A percentile compares a stretch with the other conserved stretches of the same genome.
Conservation (phyloP, 768 basidiomycete genomes). For the Pleurotus djamor region DNA sequence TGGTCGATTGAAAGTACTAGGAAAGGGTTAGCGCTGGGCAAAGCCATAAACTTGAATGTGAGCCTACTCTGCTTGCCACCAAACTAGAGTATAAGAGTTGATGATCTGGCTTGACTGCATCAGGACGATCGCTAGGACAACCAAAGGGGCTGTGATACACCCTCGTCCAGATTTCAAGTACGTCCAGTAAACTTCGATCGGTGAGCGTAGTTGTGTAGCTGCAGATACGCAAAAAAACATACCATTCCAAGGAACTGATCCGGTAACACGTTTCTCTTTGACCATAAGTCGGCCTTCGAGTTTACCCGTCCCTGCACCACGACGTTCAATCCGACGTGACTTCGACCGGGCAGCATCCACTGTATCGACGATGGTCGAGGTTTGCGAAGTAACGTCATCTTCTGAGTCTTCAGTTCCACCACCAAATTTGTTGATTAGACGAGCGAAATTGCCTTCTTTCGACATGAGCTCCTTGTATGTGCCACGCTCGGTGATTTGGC, state of each 20-base stretch:
- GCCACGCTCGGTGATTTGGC: conserved; percentile 77
- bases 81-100: conserved; percentile 67
- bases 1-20: conserved; percentile 41
- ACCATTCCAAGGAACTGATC: conserved; percentile 54
- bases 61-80: conserved; percentile 65
- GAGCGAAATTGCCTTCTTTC: conserved; percentile 50
- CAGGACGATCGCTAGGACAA: conserved; percentile 44
- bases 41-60: not conserved
- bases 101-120: conserved; percentile 65
- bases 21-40: not conserved
- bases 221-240: not conserved
- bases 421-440: conserved; percentile 61
- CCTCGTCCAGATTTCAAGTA: conserved; percentile 60
- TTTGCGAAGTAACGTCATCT: conserved; percentile 14
- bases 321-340: conserved; percentile 25
- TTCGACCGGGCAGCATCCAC: conserved; percentile 24
- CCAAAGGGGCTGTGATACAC: conserved; percentile 44
- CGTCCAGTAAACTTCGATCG: conserved; percentile 51
- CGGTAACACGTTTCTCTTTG: conserved; percentile 64
- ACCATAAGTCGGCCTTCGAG: conserved; percentile 66
- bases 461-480: conserved; percentile 51
- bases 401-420: conserved; percentile 39
- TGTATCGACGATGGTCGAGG: conserved; percentile 10
- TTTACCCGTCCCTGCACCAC: conserved; percentile 55
- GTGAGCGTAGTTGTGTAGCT: not conserved